phyloP scores from a whole-genome alignment of 2,329 filamentous ascomycete species.

The Lecanosticta acicola region DNA sequence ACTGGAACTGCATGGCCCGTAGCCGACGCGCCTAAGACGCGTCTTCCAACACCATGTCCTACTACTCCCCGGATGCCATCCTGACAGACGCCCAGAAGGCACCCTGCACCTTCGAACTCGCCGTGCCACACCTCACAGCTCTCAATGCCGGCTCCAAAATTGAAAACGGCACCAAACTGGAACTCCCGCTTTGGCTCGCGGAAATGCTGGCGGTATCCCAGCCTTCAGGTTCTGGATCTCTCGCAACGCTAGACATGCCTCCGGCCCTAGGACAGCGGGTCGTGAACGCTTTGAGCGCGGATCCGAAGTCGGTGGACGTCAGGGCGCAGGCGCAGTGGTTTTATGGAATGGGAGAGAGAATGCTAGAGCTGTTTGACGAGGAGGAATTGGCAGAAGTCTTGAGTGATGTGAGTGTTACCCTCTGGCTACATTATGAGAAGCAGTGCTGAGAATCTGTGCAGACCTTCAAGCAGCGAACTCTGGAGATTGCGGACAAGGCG shows the following conservation, averaged over 20 bases:
- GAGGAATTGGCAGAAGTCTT: constrained; percentile 65
- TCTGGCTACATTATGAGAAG: background rate
- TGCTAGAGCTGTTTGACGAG: constrained; percentile 88
- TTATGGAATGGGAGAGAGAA: constrained; percentile 76
- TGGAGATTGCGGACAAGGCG: constrained; percentile 81
- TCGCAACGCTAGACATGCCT: constrained; percentile 78
- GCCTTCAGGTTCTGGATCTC: constrained; percentile 43
- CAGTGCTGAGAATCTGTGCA: constrained; percentile 28
- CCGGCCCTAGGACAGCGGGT: constrained; percentile 70
- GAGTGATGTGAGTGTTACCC: constrained; percentile 35
- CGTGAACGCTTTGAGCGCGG: constrained; percentile 82
- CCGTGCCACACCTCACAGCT: constrained; percentile 80
- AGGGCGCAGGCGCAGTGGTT: constrained; percentile 80
- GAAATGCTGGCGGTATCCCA: constrained; percentile 75
- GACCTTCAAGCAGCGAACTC: constrained; percentile 75
- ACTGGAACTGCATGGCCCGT: background rate
- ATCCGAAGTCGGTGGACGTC: constrained; percentile 77
- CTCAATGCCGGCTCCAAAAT: constrained; percentile 68
- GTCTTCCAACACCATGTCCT: constrained; percentile 54
- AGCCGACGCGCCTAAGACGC: constrained; percentile 8
- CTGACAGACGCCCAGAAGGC: constrained; percentile 90
- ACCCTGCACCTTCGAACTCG: constrained; percentile 88
- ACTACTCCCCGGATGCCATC: constrained; percentile 81
- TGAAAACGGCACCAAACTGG: constrained; percentile 71
- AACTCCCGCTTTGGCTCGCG: constrained; percentile 87